These are phyloP conservation scores for Penicillium lividum DNA, from an alignment of 495 filamentous ascomycete genomes.

Conservation along the genomic window DNA sequence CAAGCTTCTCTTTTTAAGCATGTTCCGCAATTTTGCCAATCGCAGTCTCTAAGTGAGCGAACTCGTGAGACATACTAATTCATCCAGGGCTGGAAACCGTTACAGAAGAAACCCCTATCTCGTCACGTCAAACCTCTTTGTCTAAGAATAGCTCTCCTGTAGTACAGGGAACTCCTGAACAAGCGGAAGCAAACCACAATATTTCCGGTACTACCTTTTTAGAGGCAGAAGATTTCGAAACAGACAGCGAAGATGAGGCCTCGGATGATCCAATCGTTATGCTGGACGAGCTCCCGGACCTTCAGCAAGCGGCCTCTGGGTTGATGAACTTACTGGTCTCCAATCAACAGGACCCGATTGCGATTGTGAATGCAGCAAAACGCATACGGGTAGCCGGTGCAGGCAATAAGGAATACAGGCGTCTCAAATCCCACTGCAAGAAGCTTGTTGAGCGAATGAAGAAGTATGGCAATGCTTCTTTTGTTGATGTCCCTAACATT, in stretches of 20 bases:
- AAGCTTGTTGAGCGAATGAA: conserved; percentile 28
- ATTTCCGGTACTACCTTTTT: conserved; percentile 45
- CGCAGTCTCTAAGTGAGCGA: neutral
- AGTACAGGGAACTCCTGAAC: conserved; percentile 30
- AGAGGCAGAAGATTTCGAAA: conserved; percentile 13
- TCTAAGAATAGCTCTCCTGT: conserved; percentile 9
- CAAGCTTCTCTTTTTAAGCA: neutral
- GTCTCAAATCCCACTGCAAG: conserved; percentile 18
- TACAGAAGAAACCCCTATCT: conserved; percentile 16
- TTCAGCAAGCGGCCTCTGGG: conserved; percentile 29
- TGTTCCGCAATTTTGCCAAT: neutral
- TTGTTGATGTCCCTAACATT: conserved; percentile 31
- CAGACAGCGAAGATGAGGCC: conserved; percentile 25
- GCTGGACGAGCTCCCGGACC: conserved; percentile 36
- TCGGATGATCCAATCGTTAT: conserved; percentile 29
- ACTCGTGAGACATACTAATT: conserved; percentile 9
- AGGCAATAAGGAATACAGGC: conserved; percentile 30
- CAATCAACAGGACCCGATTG: conserved; percentile 19
- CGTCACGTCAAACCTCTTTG: conserved; percentile 5
- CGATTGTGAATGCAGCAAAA: conserved; percentile 29
- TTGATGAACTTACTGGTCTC: conserved; percentile 34
- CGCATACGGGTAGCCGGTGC: conserved; percentile 27
- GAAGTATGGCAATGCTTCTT: conserved; percentile 27
- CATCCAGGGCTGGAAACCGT: conserved; percentile 18
- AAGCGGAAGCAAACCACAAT: conserved; percentile 35